Evolutionary conservation across 805 yeast species (phyloP).

Genomic region (Tetrapisispora phaffii): DNA sequence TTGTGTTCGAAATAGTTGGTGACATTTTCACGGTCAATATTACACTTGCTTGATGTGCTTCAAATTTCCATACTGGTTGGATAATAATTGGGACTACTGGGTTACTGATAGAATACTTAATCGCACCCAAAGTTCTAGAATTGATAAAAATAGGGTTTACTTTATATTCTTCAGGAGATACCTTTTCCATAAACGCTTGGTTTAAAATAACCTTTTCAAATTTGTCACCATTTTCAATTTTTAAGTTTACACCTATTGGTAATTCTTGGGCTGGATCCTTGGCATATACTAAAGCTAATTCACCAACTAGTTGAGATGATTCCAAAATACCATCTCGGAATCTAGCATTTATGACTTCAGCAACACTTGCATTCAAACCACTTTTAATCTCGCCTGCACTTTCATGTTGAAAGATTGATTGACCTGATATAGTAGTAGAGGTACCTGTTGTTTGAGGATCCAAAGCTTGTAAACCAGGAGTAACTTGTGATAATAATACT

Average conservation of each 20-base stretch:
- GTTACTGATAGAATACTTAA: slow-evolving; percentile 57
- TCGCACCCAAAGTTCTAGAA: slow-evolving; percentile 65
- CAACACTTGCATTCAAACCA: slow-evolving; percentile 72
- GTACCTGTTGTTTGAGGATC: slow-evolving; percentile 38
- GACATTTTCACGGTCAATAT: slow-evolving; percentile 50
- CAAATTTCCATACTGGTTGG: slow-evolving; percentile 85
- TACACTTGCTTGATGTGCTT: slow-evolving; percentile 74
- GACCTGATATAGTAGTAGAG: slow-evolving; percentile 23
- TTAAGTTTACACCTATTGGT: slow-evolving; percentile 38
- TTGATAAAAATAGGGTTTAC: slow-evolving; percentile 42
- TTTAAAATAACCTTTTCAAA: slow-evolving; percentile 43
- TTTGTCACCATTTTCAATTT: slow-evolving; percentile 34
- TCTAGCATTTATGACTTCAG: slow-evolving; percentile 71
- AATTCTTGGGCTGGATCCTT: slow-evolving; percentile 22
- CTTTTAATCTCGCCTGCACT: slow-evolving; percentile 32
- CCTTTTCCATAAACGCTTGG: slow-evolving; percentile 42
- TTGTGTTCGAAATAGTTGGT: slow-evolving; percentile 30
- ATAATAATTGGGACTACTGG: slow-evolving; percentile 59
- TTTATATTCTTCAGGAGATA: slow-evolving; percentile 35
- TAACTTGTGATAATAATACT: slow-evolving; percentile 13
- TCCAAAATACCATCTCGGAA: slow-evolving; percentile 57
- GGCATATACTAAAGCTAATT: slow-evolving; percentile 67
- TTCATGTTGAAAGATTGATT: slow-evolving; percentile 40
- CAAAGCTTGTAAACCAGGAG: slow-evolving; percentile 23
- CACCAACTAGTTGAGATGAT: slow-evolving; percentile 66